Evolutionary conservation across 1,139 yeast genomes (phyloP), one percentile per base, ranked within the genome.

Genomic region (Geotrichum citri-aurantii): DNA sequence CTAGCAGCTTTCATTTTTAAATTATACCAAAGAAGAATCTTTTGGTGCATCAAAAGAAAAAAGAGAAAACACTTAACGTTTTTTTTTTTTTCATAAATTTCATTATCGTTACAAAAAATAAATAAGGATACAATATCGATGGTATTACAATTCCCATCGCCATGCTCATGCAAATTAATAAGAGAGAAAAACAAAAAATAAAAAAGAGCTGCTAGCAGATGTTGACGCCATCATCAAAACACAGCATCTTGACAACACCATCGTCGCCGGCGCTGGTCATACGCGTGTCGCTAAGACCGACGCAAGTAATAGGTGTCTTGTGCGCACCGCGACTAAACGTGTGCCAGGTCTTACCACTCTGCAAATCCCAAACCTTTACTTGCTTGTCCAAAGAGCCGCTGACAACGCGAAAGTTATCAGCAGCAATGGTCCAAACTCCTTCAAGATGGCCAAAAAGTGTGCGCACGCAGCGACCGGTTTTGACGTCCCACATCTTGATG

Each of bases 361-460:
- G 98, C 63, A 93, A 76, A 71, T 93, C 99, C 98, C 98, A 93
- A 6, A 93, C 89, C 73, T 93, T 93, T 63, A 91, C 88, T 58
- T 85, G 78, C 64, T 90, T 81, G 74, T 93, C 98, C 69, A 92
- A 97, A 1, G 97, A 93, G 1, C 97, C 98, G 69, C 95, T 85
- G 19, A 92, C 88, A 51, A 93, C 88, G 65, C 99, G 80, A 78
- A 93, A 93, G 50, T 93, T 91, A 75, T 93, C 98, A 0, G 97
- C 95, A 19, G 93, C 90, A 61, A 93, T 87, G 48, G 93, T 89
- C 97, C 98, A 92, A 21, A 93, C 96, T 21, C 98, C 98, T 73
- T 93, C 98, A 58, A 92, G 90, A 69, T 93, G 99, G 5, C 99
- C 99, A 74, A 92, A 92, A 71, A 93, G 92, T 0, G 99, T 92